phyloP scores from a whole-genome alignment of 768 basidiomycete genomes.

The Auricularia heimuer region DNA sequence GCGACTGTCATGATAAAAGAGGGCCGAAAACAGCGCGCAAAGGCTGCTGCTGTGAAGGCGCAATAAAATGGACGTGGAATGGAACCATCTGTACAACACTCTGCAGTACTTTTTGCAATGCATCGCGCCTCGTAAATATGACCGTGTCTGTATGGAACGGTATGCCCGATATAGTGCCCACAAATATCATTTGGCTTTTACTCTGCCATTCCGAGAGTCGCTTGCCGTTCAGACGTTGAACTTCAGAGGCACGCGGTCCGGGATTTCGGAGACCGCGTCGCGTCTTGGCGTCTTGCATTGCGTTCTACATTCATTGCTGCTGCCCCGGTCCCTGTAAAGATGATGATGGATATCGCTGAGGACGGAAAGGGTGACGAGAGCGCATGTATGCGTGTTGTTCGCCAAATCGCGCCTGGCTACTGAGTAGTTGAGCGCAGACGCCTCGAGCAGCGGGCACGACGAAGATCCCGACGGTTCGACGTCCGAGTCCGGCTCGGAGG shows the following conservation, averaged over 20 bases:
- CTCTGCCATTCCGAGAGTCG: no score
- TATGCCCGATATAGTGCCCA: no score
- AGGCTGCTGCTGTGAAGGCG: constrained; percentile 34
- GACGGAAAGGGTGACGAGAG: background rate
- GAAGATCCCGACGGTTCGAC: background rate
- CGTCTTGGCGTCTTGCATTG: background rate
- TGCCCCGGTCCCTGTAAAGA: background rate
- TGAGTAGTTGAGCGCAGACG: no score
- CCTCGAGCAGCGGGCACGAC: background rate
- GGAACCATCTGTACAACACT: no score
- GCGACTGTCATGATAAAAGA: constrained; percentile 67
- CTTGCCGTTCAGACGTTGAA: no score
- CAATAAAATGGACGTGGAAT: background rate
- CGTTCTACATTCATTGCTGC: background rate
- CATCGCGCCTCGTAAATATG: no score
- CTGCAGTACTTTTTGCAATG: no score
- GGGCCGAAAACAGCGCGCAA: constrained; percentile 55
- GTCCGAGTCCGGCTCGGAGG: background rate
- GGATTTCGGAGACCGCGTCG: background rate
- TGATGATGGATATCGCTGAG: background rate
- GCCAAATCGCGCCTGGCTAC: background rate
- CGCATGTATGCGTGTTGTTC: background rate
- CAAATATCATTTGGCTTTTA: no score
- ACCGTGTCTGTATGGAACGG: no score
- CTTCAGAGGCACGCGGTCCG: background rate